Conservation (phyloP, 1,139 yeast genomes). For the Lodderomyces orthopsilosis region DNA sequence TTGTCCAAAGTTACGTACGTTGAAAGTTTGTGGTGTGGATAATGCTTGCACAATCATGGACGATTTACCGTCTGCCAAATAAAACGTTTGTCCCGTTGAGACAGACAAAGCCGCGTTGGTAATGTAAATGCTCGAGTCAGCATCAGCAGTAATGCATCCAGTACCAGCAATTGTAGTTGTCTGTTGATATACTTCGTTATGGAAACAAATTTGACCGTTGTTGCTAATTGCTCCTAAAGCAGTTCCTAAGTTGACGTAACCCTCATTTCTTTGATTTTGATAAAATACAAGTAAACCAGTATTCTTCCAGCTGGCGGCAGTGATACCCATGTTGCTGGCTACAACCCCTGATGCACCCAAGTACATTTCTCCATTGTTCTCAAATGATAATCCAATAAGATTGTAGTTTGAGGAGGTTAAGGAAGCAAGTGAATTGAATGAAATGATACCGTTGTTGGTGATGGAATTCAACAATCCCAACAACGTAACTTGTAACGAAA, state of each 20-base stretch:
- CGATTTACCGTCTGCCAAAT: slow-evolving; percentile 20
- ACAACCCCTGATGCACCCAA: slow-evolving; percentile 24
- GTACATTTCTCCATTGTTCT: slow-evolving; percentile 29
- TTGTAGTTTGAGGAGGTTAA: slow-evolving; percentile 19
- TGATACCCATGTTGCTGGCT: slow-evolving; percentile 19
- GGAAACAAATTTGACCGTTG: slow-evolving; percentile 27
- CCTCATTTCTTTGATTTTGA: slow-evolving; percentile 20
- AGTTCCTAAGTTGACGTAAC: slow-evolving; percentile 22
- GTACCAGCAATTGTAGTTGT: slow-evolving; percentile 23
- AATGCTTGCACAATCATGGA: slow-evolving; percentile 20
- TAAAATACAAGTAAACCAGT: slow-evolving; percentile 25
- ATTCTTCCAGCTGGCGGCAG: slow-evolving; percentile 24
- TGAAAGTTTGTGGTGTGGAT: slow-evolving; percentile 20
- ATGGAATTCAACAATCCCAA: slow-evolving; percentile 13
- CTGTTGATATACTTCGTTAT: slow-evolving; percentile 24
- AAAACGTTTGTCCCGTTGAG: slow-evolving; percentile 21
- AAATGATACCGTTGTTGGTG: slow-evolving; percentile 24
- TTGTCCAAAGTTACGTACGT: slow-evolving; percentile 25
- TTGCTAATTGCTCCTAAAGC: slow-evolving; percentile 17
- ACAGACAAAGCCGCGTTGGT: slow-evolving; percentile 17
- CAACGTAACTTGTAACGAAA: slow-evolving; percentile 14
- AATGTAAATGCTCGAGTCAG: slow-evolving; percentile 19
- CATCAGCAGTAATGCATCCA: slow-evolving; percentile 27
- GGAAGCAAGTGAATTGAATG: slow-evolving; percentile 21
- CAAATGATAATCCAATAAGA: slow-evolving; percentile 20